phyloP scores from a whole-genome alignment of 1,139 yeast species.

The Sugiyamaella castrensis region DNA sequence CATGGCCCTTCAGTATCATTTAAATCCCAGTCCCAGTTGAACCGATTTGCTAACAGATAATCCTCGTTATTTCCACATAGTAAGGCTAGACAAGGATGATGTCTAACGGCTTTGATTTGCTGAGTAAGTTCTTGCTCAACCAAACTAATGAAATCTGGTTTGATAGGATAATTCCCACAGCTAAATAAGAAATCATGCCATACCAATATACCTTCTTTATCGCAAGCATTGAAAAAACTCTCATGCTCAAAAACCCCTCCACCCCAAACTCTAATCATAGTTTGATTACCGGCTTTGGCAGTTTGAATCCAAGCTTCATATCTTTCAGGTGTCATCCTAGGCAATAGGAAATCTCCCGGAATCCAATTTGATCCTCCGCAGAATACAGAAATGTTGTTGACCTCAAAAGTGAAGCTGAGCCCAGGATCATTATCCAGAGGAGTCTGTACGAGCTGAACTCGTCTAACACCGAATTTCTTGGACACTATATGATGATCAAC shows the following conservation, averaged over 20 bases:
- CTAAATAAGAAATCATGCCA: conserved; percentile 56
- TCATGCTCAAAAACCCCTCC: conserved; percentile 49
- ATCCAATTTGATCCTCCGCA: conserved; percentile 48
- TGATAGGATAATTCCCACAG: conserved; percentile 48
- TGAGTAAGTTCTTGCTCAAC: conserved; percentile 39
- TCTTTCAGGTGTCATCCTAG: conserved; percentile 36
- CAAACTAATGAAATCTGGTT: conserved; percentile 31
- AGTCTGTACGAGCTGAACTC: conserved; percentile 42
- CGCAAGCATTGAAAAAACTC: conserved; percentile 44
- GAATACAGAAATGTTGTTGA: conserved; percentile 43
- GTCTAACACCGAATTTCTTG: conserved; percentile 43
- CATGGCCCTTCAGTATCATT: conserved; percentile 37
- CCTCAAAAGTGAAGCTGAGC: conserved; percentile 42
- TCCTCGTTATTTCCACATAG: conserved; percentile 50
- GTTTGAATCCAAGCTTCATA: conserved; percentile 40
- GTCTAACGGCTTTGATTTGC: conserved; percentile 42
- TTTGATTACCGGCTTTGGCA: conserved; percentile 42
- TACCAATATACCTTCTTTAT: conserved; percentile 43
- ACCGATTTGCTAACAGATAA: conserved; percentile 44
- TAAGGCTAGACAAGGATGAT: conserved; percentile 39
- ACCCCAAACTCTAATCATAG: conserved; percentile 50
- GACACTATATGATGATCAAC: conserved; percentile 32
- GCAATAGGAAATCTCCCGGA: conserved; percentile 44
- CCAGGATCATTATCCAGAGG: conserved; percentile 37
- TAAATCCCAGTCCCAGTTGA: conserved; percentile 37